Base-by-base conservation (phyloP, 2,329 filamentous ascomycete genomes). In the Pseudogymnoascus sp. region DNA sequence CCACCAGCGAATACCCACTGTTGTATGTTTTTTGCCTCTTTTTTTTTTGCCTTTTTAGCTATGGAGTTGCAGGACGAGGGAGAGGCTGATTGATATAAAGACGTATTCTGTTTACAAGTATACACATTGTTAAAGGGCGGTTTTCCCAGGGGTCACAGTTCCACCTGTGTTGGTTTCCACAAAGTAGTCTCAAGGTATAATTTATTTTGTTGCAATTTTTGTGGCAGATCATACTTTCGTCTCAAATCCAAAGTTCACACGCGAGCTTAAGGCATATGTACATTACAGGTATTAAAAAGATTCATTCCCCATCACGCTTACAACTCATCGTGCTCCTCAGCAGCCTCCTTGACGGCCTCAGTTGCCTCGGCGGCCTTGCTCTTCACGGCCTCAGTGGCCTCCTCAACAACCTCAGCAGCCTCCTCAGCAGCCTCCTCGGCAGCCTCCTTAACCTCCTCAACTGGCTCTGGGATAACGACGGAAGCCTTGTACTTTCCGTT, bases 401-500 rank as follows among this genome's bases (percentile, higher is more conserved):
- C 70, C 53, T 67, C 80, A 63, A 81, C 79, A 46, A 81, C 79
- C 12, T 67, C 69, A 64, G 71, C 70, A 18, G 72, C 75, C 65
- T 72, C 74, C 63, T 76, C 75, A 63, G 74, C 75, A 65, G 73
- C 76, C 65, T 72, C 74, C 63, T 76, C 75, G 63, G 74, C 75
- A 65, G 73, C 76, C 61, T 79, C 77, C 67, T 70, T 61, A 38
- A 68, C 78, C 74, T 87, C 82, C 70, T 84, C 82, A 37, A 78
- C 76, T 69, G 83, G 82, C 70, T 82, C 82, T 71, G 79, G 78
- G 69, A 81, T 79, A 63, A 81, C 78, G 67, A 88, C 86, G 71
- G 88, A 86, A 68, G 90, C 86, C 78, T 89, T 87, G 84, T 96
- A 85, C 79, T 92, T 95, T 78, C 95, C 95, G 77, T 95, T 96